Base-by-base conservation (phyloP, 257 asterid species). In the Handroanthus guayacan region DNA sequence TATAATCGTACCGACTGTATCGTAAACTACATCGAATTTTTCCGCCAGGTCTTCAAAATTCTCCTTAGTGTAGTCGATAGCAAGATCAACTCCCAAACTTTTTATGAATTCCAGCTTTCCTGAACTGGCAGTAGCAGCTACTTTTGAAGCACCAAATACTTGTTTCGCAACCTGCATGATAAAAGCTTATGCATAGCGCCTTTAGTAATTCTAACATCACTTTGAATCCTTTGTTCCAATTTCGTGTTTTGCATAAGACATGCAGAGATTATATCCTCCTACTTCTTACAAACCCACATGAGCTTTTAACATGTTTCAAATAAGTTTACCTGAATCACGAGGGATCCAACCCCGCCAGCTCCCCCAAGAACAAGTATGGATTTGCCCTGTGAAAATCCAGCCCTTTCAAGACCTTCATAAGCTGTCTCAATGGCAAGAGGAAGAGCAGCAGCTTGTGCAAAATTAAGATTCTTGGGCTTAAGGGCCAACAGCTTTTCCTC, bases 311-410 rank as follows among this genome's bases (percentile, higher is more conserved):
- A 25, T 25, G 31, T 25, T 25, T 25, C 1, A 25, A 25, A 25
- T 25, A 25, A 25, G 31, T 61, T 37, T 8, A 92, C 99, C 97
- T 92, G 99, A 82, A 95, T 87, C 37, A 85, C 97, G 0, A 92
- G 88, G 67, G 97, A 88, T 62, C 99, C 99, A 79, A 92, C 98
- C 16, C 98, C 98, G 17, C 99, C 99, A 16, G 99, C 99, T 5
- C 99, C 99, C 13, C 99, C 99, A 55, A 95, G 89, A 63, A 95
- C 98, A 13, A 95, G 98, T 55, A 95, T 64, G n/a, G 99, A 92
- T 83, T 89, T 82, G 8, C 98, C 96, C 38, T 87, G 48, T 4
- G 98, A 90, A 63, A 95, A 91, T 14, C 87, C 94, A 13, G 88
- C 84, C 82, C 79, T 84, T 68, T 86, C 91, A n/a, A 95, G 94